Evolutionary conservation across 148 eudicot genomes (phyloP).

Genomic region (Rhododendron ovatum): DNA sequence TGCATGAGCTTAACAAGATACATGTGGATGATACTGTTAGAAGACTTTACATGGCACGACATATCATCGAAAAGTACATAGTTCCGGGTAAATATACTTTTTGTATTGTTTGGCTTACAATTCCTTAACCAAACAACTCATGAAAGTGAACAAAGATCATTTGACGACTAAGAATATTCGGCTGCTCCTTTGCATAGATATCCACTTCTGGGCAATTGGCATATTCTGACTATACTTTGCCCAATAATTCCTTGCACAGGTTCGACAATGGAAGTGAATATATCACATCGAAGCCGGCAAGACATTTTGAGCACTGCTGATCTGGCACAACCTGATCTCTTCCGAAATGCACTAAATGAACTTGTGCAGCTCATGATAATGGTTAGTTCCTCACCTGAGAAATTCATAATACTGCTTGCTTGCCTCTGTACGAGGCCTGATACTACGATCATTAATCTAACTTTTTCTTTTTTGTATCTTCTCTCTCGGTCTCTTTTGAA

Average conservation of each 20-base stretch:
- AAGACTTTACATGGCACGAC: constrained; percentile 89
- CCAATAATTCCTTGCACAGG: constrained; percentile 34
- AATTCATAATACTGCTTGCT: neutral
- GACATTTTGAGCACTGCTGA: constrained; percentile 66
- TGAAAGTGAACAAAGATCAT: neutral
- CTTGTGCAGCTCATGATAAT: constrained; percentile 70
- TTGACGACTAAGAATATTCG: neutral
- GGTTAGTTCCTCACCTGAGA: constrained; percentile 32
- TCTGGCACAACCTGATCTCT: constrained; percentile 70
- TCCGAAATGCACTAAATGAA: constrained; percentile 64
- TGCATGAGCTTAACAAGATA: constrained; percentile 64
- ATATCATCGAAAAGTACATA: constrained; percentile 75
- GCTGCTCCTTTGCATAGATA: neutral
- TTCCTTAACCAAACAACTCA: neutral
- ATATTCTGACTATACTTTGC: constrained; percentile 5
- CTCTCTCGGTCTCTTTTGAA: constrained; percentile 14
- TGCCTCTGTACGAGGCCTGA: neutral
- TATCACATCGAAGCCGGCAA: constrained; percentile 74
- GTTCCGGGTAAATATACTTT: constrained; percentile 9
- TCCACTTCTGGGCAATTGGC: neutral
- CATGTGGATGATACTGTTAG: constrained; percentile 56
- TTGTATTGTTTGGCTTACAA: neutral
- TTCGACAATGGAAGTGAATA: constrained; percentile 82
- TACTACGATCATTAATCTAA: neutral
- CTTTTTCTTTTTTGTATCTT: neutral